A percentile compares a stretch with the other conserved stretches of the same genome.
phyloP scores from a whole-genome alignment of 1,284 basidiomycete species.

The Ustilago tritici region DNA sequence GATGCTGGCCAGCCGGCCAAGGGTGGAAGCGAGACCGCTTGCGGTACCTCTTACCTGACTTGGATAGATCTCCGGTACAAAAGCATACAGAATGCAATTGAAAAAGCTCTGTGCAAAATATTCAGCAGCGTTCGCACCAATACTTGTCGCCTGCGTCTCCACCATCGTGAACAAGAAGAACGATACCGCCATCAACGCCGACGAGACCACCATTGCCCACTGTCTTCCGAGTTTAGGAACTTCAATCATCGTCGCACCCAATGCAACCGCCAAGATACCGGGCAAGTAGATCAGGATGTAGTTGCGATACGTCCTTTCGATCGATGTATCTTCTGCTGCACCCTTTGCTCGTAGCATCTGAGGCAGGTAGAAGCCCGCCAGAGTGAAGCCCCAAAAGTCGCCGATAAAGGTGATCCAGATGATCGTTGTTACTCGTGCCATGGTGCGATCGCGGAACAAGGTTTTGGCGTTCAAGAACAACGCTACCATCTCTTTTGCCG shows the following conservation, averaged over 20 bases:
- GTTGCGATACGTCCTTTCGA: conserved; percentile 70
- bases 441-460: conserved; percentile 68
- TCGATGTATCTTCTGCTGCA: conserved; percentile 62
- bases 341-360: conserved; percentile 69
- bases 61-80: conserved; percentile 71
- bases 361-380: conserved; percentile 71
- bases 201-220: conserved; percentile 70
- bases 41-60: conserved; percentile 70
- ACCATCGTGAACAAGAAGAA: conserved; percentile 71
- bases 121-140: conserved; percentile 69
- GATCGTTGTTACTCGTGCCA: conserved; percentile 68
- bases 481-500: conserved; percentile 52
- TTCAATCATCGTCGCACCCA: conserved; percentile 70
- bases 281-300: conserved; percentile 54
- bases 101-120: conserved; percentile 70
- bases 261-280: conserved; percentile 54
- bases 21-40: conserved; percentile 68
- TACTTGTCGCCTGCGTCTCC: conserved; percentile 39
- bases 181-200: conserved; percentile 69
- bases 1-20: conserved; percentile 69
- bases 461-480: conserved; percentile 68
- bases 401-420: conserved; percentile 62
- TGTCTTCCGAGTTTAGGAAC: conserved; percentile 70
- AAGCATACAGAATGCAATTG: conserved; percentile 71
- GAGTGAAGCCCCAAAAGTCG: conserved; percentile 70